Conservation (phyloP, 768 basidiomycete species). For the Mycena rebaudengoi region DNA sequence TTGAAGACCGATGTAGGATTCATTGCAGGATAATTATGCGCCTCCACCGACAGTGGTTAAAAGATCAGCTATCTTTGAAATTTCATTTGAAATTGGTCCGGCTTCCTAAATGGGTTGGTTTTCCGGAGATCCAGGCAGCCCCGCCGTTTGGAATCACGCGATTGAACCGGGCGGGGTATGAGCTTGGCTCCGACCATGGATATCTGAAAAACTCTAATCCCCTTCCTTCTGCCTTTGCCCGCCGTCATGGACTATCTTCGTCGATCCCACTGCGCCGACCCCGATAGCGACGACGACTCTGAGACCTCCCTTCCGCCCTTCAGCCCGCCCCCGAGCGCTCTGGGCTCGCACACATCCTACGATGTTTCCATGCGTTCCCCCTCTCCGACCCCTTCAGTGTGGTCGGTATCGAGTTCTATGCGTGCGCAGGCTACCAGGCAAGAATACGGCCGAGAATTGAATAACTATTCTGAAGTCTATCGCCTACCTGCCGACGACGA, state of each 20-base stretch:
- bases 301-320: conserved; percentile 50
- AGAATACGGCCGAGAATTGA: conserved; percentile 75
- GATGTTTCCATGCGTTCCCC: conserved; percentile 68
- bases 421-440: conserved; percentile 65
- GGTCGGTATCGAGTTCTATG: conserved; percentile 72
- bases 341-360: conserved; percentile 64
- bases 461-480: conserved; percentile 84
- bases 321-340: conserved; percentile 46
- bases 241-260: conserved; percentile 21
- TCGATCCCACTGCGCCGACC: conserved; percentile 33
- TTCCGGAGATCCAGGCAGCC: no score
- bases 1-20: no score
- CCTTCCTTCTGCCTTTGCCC: no score
- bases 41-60: no score
- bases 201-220: no score
- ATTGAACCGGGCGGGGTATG: conserved; percentile 10
- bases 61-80: no score
- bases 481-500: conserved; percentile 82
- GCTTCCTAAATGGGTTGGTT: no score
- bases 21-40: no score
- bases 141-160: no score
- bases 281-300: conserved; percentile 57
- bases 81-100: no score
- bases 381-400: conserved; percentile 75
- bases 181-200: no score